Base-by-base conservation (phyloP, 2,329 filamentous ascomycete genomes). In the Emmonsiellopsis sp. region DNA sequence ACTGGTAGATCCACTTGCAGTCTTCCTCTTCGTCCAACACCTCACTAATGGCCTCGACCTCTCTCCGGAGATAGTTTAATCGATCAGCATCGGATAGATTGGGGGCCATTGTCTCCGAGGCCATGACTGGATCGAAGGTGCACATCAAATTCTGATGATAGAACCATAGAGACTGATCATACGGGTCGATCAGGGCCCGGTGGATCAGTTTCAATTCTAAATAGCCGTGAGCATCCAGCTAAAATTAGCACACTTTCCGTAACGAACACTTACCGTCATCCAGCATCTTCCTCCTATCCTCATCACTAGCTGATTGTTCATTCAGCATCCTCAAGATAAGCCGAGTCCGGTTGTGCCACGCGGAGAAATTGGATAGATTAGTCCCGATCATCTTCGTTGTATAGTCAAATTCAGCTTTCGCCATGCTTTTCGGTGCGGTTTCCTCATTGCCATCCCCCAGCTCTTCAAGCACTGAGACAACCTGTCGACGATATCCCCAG, bases 151-250 rank as follows among this genome's bases (percentile, higher is more conserved):
- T 95, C 61, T 93, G 87, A 68, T 97, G 90, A 65, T 98, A 97
- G 69, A 94, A 95, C 91, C 93, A 98, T 5, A 96, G 77, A 14
- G 90, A 95, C 66, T 97, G 92, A 65, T 97, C 92, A 61, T 95
- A 90, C 0, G 92, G 90, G 54, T 94, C 91, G 39, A 90, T 93
- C 48, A 97, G 76, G 0, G 87, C 91, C 53, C 85, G 80, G 53
- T 86, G 83, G 31, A 95, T 84, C 43, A 88, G 74, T 31, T 80
- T 76, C 49, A 97, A 76, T 71, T 98, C 93, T 80, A 54, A 14
- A 36, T 8, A 32, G n/a, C 3, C 11, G 17, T 36, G 34, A 33
- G 17, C 34, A 52, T 39, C 34, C n/a, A 10, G 33, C 57, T 21
- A 6, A 31, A 39, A 21, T 27, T 13, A 34, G 7, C n/a, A 32